Base-by-base conservation (phyloP, 192 early-diverging fungal species). In the Jimgerdemannia lactiflua region DNA sequence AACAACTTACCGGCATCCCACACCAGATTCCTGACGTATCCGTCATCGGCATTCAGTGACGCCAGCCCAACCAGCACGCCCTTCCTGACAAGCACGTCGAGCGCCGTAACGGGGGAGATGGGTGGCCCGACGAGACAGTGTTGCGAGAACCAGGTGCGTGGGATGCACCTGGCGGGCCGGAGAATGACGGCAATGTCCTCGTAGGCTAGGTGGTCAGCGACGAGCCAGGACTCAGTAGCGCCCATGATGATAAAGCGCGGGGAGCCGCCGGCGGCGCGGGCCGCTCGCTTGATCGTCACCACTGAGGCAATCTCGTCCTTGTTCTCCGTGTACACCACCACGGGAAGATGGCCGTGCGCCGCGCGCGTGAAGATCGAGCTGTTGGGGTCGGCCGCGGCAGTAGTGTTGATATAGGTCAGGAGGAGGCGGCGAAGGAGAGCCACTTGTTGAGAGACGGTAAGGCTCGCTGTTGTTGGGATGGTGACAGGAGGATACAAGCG, bases 1-100 rank as follows among this genome's bases (percentile, higher is more conserved):
- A 54, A 7, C 49, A 78, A 82, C 88, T 89, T 90, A 20, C 90
- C 92, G 64, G 94, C 94, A 82, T 92, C 93, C 91, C 91, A 95
- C n/a, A 92, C 83, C 71, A 94, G 77, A 64, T 90, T 88, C 69
- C 92, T 86, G 6, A 85, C 86, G 76, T 87, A 78, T 40, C 84
- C 81, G 72, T 88, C 85, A 71, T 79, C 83, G 17, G 84, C 84
- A 76, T 86, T 86, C 3, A 79, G 71, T 8, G 83, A 86, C 42
- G 86, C 85, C 42, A 92, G 71, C 39, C 83, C 86, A 29, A 93
- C 85, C 42, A 80, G 80, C 19, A 95, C 93, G 43, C 89, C 86
- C 17, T 86, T 80, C 19, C 80, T 72, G 11, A 81, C 40, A 19
- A 95, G 74, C 29, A 91, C 74, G 44, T 89, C 86, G 29, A 89